Percentiles rank a stretch among this genome's conserved stretches.
These are phyloP conservation scores for Pinguiococcus pyrenoidosus DNA, from an alignment of 108 stramenopile genomes.

Conservation along the genomic window DNA sequence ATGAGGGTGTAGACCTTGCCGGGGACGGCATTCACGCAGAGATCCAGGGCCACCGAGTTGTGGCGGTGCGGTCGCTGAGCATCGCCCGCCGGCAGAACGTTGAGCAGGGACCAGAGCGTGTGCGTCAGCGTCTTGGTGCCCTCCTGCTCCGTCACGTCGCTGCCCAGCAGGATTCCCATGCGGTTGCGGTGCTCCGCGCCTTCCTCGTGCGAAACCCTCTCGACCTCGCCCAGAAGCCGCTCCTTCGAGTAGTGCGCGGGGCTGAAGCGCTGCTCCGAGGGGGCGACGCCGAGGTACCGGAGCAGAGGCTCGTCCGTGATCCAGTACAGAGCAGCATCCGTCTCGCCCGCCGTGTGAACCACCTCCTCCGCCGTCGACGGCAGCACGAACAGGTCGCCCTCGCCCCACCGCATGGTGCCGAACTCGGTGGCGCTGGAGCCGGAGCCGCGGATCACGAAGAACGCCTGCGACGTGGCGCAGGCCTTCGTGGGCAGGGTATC, in stretches of 20 bases:
- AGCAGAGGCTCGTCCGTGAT: conserved; percentile 19
- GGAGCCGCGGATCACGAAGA: conserved; percentile 17
- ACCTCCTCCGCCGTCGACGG: conserved; percentile 1
- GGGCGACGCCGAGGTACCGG: conserved; percentile 20
- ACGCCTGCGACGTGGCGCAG: conserved; percentile 19
- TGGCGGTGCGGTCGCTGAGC: conserved; percentile 26
- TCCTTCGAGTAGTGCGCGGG: conserved; percentile 9
- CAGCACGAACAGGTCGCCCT: conserved; percentile 19
- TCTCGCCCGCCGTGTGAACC: neutral
- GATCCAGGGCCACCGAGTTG: conserved; percentile 29
- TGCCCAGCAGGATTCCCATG: conserved; percentile 13
- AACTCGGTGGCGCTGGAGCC: conserved; percentile 5
- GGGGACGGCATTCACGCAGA: conserved; percentile 14
- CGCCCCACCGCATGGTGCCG: conserved; percentile 7
- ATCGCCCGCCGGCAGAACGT: conserved; percentile 4
- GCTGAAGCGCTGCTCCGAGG: conserved; percentile 2
- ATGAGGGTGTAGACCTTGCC: conserved; percentile 22
- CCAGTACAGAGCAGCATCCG: conserved; percentile 24
- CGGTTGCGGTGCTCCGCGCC: conserved; percentile 20
- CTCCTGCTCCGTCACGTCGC: conserved; percentile 1
- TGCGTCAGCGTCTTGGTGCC: conserved; percentile 31
- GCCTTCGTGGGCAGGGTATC: conserved; percentile 9
- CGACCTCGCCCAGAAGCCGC: conserved; percentile 10
- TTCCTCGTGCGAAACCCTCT: conserved; percentile 8
- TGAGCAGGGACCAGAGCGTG: conserved; percentile 21